Conservation (phyloP, 768 basidiomycete species). For the Kondoa subrosea region DNA sequence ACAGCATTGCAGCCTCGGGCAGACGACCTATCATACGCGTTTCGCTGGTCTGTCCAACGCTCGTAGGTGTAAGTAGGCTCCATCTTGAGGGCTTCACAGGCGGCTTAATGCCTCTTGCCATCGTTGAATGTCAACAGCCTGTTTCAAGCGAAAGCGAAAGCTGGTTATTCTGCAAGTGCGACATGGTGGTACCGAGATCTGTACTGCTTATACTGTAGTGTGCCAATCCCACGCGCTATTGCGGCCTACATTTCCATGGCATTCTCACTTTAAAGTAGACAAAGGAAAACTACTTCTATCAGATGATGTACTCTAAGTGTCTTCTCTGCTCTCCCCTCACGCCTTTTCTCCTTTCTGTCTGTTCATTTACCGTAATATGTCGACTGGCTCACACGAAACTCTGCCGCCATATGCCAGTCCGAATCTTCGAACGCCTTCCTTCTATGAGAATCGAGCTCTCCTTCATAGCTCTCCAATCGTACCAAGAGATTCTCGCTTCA, state of each 20-base stretch:
- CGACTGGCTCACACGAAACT: neutral
- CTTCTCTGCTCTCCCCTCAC: too few relatives aligned
- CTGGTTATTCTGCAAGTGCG: too few relatives aligned
- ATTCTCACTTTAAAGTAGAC: too few relatives aligned
- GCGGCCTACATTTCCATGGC: too few relatives aligned
- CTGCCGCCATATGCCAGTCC: neutral
- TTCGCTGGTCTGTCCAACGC: neutral
- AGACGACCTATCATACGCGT: constrained; percentile 47
- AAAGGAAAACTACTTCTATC: too few relatives aligned
- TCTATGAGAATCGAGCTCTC: neutral
- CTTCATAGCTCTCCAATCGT: neutral
- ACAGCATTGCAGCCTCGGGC: constrained; percentile 57
- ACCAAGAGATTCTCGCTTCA: neutral
- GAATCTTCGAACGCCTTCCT: neutral
- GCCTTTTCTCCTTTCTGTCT: neutral
- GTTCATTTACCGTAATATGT: neutral
- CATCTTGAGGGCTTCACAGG: constrained; percentile 3
- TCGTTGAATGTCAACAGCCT: too few relatives aligned
- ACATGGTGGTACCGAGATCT: too few relatives aligned
- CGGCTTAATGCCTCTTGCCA: constrained; percentile 11
- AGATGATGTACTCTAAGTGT: too few relatives aligned
- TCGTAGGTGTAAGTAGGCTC: constrained; percentile 29
- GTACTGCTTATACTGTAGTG: too few relatives aligned
- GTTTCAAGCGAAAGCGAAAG: too few relatives aligned
- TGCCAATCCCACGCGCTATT: too few relatives aligned